A percentile compares a stretch with the other conserved stretches of the same genome.
phyloP scores from a whole-genome alignment of 2,329 filamentous ascomycete species.

The Xylaria hypoxylon region DNA sequence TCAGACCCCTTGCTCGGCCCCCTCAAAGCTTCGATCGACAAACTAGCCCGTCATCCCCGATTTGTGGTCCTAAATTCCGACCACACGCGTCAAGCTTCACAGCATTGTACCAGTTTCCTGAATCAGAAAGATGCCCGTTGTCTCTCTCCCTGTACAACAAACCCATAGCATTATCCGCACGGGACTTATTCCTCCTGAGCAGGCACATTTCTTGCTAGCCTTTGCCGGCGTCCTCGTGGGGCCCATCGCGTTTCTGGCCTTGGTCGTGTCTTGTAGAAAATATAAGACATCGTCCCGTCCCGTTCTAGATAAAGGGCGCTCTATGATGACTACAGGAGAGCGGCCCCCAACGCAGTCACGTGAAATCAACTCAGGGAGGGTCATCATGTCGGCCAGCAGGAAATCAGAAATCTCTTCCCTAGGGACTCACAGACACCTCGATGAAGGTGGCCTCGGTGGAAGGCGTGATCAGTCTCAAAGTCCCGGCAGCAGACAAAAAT shows the following conservation, averaged over 20 bases:
- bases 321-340: constrained; percentile 36
- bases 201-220: constrained; percentile 44
- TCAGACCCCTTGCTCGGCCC: constrained; percentile 41
- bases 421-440: constrained; percentile 3
- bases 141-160: constrained; percentile 50
- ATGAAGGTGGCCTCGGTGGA: constrained; percentile 28
- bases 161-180: constrained; percentile 49
- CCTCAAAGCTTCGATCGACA: constrained; percentile 46
- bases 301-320: constrained; percentile 20
- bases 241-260: constrained; percentile 42
- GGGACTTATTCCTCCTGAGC: constrained; percentile 47
- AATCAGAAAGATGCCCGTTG: constrained; percentile 56
- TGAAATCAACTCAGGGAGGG: constrained; percentile 47
- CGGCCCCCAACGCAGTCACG: constrained; percentile 48
- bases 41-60: constrained; percentile 41
- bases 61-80: constrained; percentile 43
- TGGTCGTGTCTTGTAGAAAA: constrained; percentile 40
- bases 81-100: constrained; percentile 42
- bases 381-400: constrained; percentile 47
- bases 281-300: constrained; percentile 41
- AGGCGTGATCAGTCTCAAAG: constrained; percentile 33
- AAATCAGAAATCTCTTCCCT: constrained; percentile 38
- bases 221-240: constrained; percentile 40
- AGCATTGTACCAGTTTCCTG: constrained; percentile 46
- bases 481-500: constrained; percentile 29